A percentile compares a stretch with the other conserved stretches of the same genome.
phyloP scores from a whole-genome alignment of 495 filamentous ascomycete species.

The Penicillium coffeae region DNA sequence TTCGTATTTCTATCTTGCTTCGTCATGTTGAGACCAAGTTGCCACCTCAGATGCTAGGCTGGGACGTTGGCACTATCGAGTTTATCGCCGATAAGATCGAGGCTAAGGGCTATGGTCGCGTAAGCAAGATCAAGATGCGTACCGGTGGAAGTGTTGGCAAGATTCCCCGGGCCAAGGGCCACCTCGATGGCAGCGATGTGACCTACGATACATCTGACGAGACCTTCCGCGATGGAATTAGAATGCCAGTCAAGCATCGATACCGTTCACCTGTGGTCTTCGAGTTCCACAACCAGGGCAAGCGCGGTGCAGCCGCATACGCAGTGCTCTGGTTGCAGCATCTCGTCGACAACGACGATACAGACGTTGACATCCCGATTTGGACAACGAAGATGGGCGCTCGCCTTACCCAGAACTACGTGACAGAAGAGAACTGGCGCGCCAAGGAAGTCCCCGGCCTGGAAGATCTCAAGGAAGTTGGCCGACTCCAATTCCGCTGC shows the following conservation, averaged over 20 bases:
- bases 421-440: conserved; percentile 66
- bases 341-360: conserved; percentile 72
- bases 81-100: conserved; percentile 66
- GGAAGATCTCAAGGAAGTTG: conserved; percentile 71
- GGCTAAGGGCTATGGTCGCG: conserved; percentile 52
- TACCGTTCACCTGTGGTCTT: conserved; percentile 87
- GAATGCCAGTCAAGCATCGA: conserved; percentile 81
- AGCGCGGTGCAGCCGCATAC: conserved; percentile 68
- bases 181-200: conserved; percentile 57
- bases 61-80: conserved; percentile 92
- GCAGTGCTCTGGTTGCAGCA: conserved; percentile 83
- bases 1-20: conserved; percentile 87
- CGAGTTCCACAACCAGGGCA: conserved; percentile 69
- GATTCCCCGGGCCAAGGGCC: conserved; percentile 54
- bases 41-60: conserved; percentile 77
- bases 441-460: conserved; percentile 58
- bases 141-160: conserved; percentile 81
- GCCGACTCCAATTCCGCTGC: conserved; percentile 71
- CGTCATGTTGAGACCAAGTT: conserved; percentile 79
- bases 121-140: conserved; percentile 66
- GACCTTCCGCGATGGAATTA: conserved; percentile 53
- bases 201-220: conserved; percentile 64
- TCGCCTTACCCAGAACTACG: conserved; percentile 84
- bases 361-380: conserved; percentile 76
- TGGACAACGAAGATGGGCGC: conserved; percentile 71